These are phyloP conservation scores for Aquilaria sinensis DNA, from an alignment of 345 rosid species.

Conservation along the genomic window DNA sequence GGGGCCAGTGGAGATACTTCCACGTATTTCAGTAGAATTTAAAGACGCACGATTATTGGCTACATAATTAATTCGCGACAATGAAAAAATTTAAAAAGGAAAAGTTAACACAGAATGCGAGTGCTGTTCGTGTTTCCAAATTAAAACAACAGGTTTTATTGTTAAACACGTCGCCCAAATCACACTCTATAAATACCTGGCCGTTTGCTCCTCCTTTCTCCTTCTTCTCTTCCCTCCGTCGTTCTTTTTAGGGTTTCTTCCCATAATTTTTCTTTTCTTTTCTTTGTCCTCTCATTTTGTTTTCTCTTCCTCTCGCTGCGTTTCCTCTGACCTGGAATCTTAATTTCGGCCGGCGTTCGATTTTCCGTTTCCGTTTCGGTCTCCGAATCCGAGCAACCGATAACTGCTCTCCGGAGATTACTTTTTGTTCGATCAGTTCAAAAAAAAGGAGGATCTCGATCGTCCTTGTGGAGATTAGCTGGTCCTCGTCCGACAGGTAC, in stretches of 20 bases:
- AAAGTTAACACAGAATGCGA: constrained; percentile 2
- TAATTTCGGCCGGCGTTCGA: too few relatives aligned
- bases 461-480: too few relatives aligned
- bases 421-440: too few relatives aligned
- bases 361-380: too few relatives aligned
- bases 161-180: constrained; percentile 54
- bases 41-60: background rate
- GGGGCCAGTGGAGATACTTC: background rate
- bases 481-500: too few relatives aligned
- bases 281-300: background rate
- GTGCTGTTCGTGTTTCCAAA: constrained; percentile 16
- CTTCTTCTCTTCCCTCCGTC: constrained; percentile 15
- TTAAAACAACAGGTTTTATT: constrained; percentile 38
- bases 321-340: background rate
- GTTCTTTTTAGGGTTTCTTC: constrained; percentile 21
- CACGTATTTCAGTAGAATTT: background rate
- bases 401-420: too few relatives aligned
- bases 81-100: background rate
- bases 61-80: background rate
- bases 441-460: too few relatives aligned
- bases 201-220: constrained; percentile 14
- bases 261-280: background rate
- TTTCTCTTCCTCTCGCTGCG: background rate
- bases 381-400: too few relatives aligned
- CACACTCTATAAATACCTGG: constrained; percentile 57